Percentiles rank a stretch among this genome's conserved stretches.
Evolutionary conservation across 140 eudicot genomes (phyloP).

Genomic region (Senecio squalidus): DNA sequence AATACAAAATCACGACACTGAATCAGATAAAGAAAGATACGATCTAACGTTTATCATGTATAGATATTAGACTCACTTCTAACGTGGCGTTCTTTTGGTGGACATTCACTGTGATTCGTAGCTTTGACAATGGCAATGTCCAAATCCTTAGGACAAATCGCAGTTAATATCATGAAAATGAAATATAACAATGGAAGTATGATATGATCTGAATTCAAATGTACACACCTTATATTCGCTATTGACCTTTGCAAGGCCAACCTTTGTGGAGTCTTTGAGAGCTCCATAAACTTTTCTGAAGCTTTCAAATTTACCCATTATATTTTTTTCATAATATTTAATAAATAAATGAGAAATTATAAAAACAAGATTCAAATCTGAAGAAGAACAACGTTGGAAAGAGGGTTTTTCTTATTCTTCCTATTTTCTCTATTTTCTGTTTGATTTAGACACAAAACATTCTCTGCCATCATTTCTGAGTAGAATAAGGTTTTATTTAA

Average conservation of each 20-base stretch:
- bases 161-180: not conserved
- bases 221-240: slow-evolving; percentile 75
- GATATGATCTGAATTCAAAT: not conserved
- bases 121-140: slow-evolving; percentile 89
- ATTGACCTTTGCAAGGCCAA: slow-evolving; percentile 80
- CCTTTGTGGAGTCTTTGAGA: slow-evolving; percentile 84
- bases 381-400: slow-evolving; percentile 8
- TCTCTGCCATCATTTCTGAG: not conserved
- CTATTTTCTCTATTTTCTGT: slow-evolving; percentile 18
- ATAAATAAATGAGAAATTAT: too few relatives aligned
- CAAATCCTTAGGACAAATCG: slow-evolving; percentile 42
- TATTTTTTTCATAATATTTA: not conserved
- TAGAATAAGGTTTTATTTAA: too few relatives aligned
- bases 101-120: slow-evolving; percentile 71
- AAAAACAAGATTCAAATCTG: slow-evolving; percentile 3
- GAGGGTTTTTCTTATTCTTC: slow-evolving; percentile 14
- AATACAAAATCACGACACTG: slow-evolving; percentile 5
- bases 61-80: slow-evolving; percentile 49
- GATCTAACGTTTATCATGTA: not conserved
- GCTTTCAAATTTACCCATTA: slow-evolving; percentile 32
- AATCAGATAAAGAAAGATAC: slow-evolving; percentile 7
- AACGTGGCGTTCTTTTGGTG: slow-evolving; percentile 83
- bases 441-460: slow-evolving; percentile 6
- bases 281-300: slow-evolving; percentile 75
- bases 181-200: not conserved